Base-by-base conservation (phyloP, 1,139 yeast genomes). In the Pichiaceae sp. region DNA sequence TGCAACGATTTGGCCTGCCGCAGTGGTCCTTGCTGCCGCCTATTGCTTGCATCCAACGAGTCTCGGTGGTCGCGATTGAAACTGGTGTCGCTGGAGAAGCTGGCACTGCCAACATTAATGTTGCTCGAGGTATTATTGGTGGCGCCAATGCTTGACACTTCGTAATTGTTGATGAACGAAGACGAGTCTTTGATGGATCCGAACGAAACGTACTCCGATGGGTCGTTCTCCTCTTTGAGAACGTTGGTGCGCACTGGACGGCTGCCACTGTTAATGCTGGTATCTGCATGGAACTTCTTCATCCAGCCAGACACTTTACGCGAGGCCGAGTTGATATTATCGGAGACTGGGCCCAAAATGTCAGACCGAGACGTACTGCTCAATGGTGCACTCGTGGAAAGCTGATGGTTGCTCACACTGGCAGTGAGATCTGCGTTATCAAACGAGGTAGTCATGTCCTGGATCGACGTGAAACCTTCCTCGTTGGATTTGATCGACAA, bases 131-230 rank as follows among this genome's bases (percentile, higher is more conserved):
- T 15, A 12, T 11, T 14, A 14, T 12, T 14, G 6, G 16, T 14
- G 8, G 16, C 28, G 28, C 28, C 28, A 6, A 25, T 25, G 14
- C 28, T 25, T 6, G 15, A 8, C 14, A 35, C 27, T 16, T 47
- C 46, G 33, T 38, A 38, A 19, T 41, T 46, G 37, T 42, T 42
- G 32, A 39, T 43, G 21, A 42, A 41, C 5, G 50, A 40, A 27
- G 55, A 38, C 15, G 48, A 35, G 31, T 46, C 55, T 30, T 48
- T 50, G 17, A 64, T 52, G 3, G 64, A 53, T 18, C 59, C 60
- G 45, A 63, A 64, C 2, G 69, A 64, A 4, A 63, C 52, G 42
- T 64, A 64, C 19, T 60, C 64, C 4, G 57, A 44, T 17, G 52
- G 42, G 7, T 50, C 56, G 14, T 42, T 49, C 2, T 21, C 33